phyloP scores from a whole-genome alignment of 768 basidiomycete genomes.

The Nidularia pulvinata region DNA sequence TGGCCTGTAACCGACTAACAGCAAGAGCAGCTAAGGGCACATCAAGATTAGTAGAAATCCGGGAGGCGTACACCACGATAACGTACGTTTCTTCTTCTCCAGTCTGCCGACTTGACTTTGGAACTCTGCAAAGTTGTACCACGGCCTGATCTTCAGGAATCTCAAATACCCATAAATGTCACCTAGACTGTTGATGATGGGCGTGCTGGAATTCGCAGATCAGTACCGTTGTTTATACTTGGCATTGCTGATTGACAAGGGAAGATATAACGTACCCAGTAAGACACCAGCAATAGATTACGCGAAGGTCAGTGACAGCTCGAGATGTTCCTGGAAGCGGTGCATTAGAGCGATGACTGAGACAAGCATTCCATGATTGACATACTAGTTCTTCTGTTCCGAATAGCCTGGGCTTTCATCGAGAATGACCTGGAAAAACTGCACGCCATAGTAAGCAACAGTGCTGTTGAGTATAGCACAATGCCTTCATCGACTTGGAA shows the following conservation, averaged over 20 bases:
- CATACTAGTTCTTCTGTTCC: conserved; percentile 50
- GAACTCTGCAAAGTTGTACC: conserved; percentile 45
- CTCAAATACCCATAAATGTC: conserved; percentile 53
- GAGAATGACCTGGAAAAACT: conserved; percentile 53
- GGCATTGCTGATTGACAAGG: background rate
- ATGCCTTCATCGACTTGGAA: conserved; percentile 45
- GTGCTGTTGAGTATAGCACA: background rate
- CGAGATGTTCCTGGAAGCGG: conserved; percentile 42
- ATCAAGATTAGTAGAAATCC: background rate
- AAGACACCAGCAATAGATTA: conserved; percentile 64
- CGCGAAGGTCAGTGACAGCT: conserved; percentile 50
- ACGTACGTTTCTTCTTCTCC: conserved; percentile 55
- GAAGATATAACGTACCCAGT: conserved; percentile 44
- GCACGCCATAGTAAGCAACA: background rate
- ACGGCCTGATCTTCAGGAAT: conserved; percentile 42
- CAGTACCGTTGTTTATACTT: too few species aligned
- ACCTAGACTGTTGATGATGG: conserved; percentile 59
- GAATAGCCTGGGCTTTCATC: conserved; percentile 60
- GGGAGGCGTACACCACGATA: background rate
- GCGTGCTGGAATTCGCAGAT: conserved; percentile 37
- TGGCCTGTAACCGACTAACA: conserved; percentile 55
- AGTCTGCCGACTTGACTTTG: conserved; percentile 28
- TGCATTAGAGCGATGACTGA: background rate
- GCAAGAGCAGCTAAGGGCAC: conserved; percentile 45
- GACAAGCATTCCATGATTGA: background rate